These are phyloP conservation scores for Pseudozyma sp. DNA, from an alignment of 1,284 basidiomycete genomes.

Conservation along the genomic window DNA sequence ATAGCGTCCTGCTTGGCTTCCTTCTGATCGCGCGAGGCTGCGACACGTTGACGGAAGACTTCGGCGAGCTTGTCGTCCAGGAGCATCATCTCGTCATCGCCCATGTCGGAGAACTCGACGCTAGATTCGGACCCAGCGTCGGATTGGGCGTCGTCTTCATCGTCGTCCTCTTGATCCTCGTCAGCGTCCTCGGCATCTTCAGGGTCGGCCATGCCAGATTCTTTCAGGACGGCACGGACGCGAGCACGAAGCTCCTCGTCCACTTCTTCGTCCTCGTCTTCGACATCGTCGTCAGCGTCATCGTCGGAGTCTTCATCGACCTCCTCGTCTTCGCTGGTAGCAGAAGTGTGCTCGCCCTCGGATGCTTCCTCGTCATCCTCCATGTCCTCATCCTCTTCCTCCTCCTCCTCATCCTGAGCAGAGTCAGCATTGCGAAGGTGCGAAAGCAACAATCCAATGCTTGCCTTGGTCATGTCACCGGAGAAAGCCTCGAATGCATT, in stretches of 20 bases:
- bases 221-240: slow-evolving; percentile 81
- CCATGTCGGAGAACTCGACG: slow-evolving; percentile 54
- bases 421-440: slow-evolving; percentile 38
- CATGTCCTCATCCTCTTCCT: slow-evolving; percentile 20
- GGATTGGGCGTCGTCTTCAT: slow-evolving; percentile 40
- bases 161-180: slow-evolving; percentile 70
- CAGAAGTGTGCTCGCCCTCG: slow-evolving; percentile 41
- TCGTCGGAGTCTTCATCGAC: slow-evolving; percentile 74
- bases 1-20: slow-evolving; percentile 69
- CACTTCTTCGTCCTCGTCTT: slow-evolving; percentile 72
- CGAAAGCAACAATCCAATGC: slow-evolving; percentile 81
- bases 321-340: slow-evolving; percentile 52
- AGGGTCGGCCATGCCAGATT: slow-evolving; percentile 77
- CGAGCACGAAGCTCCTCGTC: slow-evolving; percentile 77
- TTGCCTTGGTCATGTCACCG: slow-evolving; percentile 77
- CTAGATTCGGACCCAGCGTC: slow-evolving; percentile 45
- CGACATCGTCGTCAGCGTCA: slow-evolving; percentile 70
- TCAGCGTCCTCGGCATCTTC: slow-evolving; percentile 66
- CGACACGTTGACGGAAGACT: slow-evolving; percentile 79
- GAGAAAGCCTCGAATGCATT: slow-evolving; percentile 84
- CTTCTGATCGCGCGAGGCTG: slow-evolving; percentile 72
- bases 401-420: slow-evolving; percentile 25
- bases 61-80: slow-evolving; percentile 92
- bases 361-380: slow-evolving; percentile 37
- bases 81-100: slow-evolving; percentile 95